These are phyloP conservation scores for Penicillium corylophilum DNA, from an alignment of 2,329 filamentous ascomycete species.

Conservation along the genomic window DNA sequence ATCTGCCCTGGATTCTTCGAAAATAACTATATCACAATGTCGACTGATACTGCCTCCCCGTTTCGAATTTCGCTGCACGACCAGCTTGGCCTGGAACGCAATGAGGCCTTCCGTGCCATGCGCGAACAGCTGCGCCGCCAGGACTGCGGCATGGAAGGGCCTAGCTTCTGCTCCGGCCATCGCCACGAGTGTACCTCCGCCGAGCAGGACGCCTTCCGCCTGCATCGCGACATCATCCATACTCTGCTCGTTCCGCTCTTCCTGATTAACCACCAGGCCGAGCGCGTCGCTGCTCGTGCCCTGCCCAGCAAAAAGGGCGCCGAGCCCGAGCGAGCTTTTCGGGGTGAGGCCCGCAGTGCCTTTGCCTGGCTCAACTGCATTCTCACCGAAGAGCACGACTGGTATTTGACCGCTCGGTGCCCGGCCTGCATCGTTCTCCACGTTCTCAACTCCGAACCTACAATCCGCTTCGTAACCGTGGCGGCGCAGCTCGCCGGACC, in stretches of 20 bases:
- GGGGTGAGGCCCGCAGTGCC: conserved; percentile 55
- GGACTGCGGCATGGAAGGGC: conserved; percentile 35
- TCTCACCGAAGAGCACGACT: conserved; percentile 56
- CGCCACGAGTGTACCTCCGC: conserved; percentile 29
- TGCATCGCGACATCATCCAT: conserved; percentile 60
- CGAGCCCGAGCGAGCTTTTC: conserved; percentile 59
- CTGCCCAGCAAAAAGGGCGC: conserved; percentile 49
- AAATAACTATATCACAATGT: conserved; percentile 1
- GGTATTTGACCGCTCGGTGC: conserved; percentile 57
- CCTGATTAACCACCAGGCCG: conserved; percentile 56
- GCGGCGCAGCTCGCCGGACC: conserved; percentile 42
- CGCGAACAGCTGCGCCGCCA: conserved; percentile 36
- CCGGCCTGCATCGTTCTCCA: conserved; percentile 48
- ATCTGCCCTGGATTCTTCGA: background rate
- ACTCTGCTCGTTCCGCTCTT: conserved; percentile 59
- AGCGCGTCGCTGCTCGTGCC: conserved; percentile 50
- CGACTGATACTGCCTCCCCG: conserved; percentile 24
- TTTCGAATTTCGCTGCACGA: conserved; percentile 37
- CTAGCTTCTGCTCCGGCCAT: conserved; percentile 41
- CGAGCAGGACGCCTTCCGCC: conserved; percentile 40
- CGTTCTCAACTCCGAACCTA: conserved; percentile 46
- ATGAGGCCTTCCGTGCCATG: conserved; percentile 36
- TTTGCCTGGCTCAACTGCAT: conserved; percentile 62
- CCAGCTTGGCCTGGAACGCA: conserved; percentile 31
- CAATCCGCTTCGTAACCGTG: conserved; percentile 44